Evolutionary conservation across 2,329 filamentous ascomycete genomes (phyloP).

Genomic region (Nothomitra cinnamomea): DNA sequence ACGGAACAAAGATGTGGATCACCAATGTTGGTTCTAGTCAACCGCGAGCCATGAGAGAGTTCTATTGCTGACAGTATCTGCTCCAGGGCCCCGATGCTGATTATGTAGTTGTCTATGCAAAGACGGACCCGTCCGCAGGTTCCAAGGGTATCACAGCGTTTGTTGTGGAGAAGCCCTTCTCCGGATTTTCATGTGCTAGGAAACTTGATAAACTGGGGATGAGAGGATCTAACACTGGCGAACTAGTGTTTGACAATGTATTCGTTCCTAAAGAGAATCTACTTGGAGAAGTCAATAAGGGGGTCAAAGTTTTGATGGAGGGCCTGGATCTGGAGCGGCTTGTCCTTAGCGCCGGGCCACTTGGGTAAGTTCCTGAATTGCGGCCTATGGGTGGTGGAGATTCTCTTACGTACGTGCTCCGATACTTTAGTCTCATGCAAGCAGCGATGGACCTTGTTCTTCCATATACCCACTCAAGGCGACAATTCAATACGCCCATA

Average conservation of each 20-base stretch:
- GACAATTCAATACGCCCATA: constrained; percentile 75
- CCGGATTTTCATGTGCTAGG: constrained; percentile 70
- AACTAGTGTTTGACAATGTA: constrained; percentile 77
- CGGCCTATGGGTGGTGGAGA: constrained; percentile 14
- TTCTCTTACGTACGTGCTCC: neutral
- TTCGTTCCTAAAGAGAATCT: constrained; percentile 75
- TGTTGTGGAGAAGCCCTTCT: constrained; percentile 51
- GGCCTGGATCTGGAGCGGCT: constrained; percentile 87
- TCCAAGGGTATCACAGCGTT: constrained; percentile 93
- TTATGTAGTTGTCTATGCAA: constrained; percentile 87
- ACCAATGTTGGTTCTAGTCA: constrained; percentile 51
- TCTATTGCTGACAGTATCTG: neutral
- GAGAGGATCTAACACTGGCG: constrained; percentile 91
- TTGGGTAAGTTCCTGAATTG: constrained; percentile 37
- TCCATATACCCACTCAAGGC: constrained; percentile 75
- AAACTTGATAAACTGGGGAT: constrained; percentile 98
- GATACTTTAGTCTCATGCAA: constrained; percentile 53
- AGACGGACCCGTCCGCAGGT: constrained; percentile 63
- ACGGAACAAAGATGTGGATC: constrained; percentile 98
- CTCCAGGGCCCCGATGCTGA: constrained; percentile 66
- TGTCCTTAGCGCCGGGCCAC: constrained; percentile 74
- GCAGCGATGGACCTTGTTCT: constrained; percentile 69
- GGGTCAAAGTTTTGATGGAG: constrained; percentile 87
- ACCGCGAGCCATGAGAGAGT: neutral
- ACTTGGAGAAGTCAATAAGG: constrained; percentile 62